Evolutionary conservation across 2,329 filamentous ascomycete genomes (phyloP).

Genomic region (Tothia fuscella): DNA sequence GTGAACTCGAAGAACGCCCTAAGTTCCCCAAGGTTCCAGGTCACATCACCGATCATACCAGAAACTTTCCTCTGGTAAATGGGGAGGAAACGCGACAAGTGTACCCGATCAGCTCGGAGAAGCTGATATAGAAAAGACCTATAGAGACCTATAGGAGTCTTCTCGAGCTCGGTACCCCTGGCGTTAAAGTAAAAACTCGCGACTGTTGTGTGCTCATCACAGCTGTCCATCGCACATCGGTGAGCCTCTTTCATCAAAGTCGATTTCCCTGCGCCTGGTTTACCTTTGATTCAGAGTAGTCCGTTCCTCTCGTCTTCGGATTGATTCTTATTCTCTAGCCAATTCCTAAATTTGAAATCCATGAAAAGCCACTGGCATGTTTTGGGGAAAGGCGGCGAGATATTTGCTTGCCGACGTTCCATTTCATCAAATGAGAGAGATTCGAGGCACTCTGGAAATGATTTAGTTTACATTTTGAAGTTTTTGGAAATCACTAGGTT

Average conservation of each 20-base stretch:
- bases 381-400: background rate
- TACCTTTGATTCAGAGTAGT: background rate
- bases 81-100: background rate
- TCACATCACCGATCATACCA: background rate
- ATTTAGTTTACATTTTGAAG: background rate
- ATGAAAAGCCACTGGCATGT: slow-evolving; percentile 33
- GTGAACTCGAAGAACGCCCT: background rate
- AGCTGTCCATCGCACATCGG: background rate
- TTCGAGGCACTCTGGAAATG: background rate
- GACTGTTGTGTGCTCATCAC: background rate
- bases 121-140: slow-evolving; percentile 39
- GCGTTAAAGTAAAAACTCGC: slow-evolving; percentile 39
- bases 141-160: slow-evolving; percentile 37
- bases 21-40: background rate
- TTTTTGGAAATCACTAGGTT: background rate
- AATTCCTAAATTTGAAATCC: slow-evolving; percentile 23
- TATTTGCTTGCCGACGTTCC: background rate
- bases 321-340: slow-evolving; percentile 25
- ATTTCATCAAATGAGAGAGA: background rate
- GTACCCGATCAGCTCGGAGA: slow-evolving; percentile 15
- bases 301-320: slow-evolving; percentile 17
- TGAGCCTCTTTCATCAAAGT: background rate
- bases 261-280: background rate
- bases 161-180: slow-evolving; percentile 32
- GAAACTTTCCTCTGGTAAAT: background rate